Percentiles rank a stretch among this genome's conserved stretches.
Conservation (phyloP, 768 basidiomycete species). For the Leucogyrophana mollusca region DNA sequence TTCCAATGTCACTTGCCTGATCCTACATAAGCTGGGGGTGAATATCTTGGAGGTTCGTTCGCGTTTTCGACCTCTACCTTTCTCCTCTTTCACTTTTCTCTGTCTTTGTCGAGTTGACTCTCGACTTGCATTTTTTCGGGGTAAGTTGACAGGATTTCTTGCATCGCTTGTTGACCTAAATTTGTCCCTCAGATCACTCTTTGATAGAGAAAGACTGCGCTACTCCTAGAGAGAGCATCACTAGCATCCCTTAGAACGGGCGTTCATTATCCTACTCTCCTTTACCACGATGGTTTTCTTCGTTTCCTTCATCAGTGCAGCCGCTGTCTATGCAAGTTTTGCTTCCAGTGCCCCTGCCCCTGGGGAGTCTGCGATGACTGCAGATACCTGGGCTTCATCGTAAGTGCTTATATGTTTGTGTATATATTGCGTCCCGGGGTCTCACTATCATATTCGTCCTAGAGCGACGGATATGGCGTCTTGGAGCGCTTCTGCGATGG, state of each 20-base stretch:
- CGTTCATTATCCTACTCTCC: conserved; percentile 36
- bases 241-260: conserved; percentile 47
- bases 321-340: conserved; percentile 51
- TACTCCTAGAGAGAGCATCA: conserved; percentile 63
- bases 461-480: conserved; percentile 6
- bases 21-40: conserved; percentile 4
- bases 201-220: conserved; percentile 61
- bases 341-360: conserved; percentile 46
- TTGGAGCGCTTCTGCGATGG: neutral
- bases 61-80: conserved; percentile 21
- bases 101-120: conserved; percentile 65
- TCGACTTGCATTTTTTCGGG: conserved; percentile 54
- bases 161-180: conserved; percentile 5
- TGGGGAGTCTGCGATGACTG: conserved; percentile 20
- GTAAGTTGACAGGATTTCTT: conserved; percentile 29
- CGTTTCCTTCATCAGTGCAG: conserved; percentile 52
- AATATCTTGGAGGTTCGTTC: conserved; percentile 1
- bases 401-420: too few species aligned
- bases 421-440: too few species aligned
- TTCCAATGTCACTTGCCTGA: conserved; percentile 2
- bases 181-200: conserved; percentile 52
- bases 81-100: conserved; percentile 27
- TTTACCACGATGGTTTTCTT: conserved; percentile 57
- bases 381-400: conserved; percentile 1
- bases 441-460: neutral